Evolutionary conservation across 163 green algal species (phyloP).

Genomic region (Prototheca wickerhamii): DNA sequence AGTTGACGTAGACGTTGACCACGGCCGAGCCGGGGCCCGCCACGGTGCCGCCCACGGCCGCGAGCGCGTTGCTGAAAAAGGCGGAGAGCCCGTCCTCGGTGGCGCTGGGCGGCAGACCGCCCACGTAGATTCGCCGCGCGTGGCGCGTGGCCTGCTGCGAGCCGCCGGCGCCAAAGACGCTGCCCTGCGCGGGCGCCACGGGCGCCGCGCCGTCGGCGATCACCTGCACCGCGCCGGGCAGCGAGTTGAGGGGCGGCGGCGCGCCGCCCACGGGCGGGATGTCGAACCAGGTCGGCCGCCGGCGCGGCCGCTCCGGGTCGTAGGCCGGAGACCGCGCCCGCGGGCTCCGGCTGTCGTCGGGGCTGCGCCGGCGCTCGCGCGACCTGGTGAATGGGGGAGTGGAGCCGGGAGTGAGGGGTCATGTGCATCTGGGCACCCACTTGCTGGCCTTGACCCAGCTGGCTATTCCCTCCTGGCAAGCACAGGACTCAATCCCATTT

Average conservation of each 20-base stretch:
- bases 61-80: slow-evolving; percentile 88
- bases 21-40: slow-evolving; percentile 65
- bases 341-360: slow-evolving; percentile 1
- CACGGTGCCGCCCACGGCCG: slow-evolving; percentile 80
- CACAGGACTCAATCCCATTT: too few species aligned
- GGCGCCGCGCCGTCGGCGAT: not conserved
- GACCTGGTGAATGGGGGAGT: slow-evolving; percentile 5
- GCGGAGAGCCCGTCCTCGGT: slow-evolving; percentile 76
- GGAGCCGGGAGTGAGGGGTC: not conserved
- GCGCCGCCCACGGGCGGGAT: slow-evolving; percentile 33
- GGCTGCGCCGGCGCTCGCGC: slow-evolving; percentile 6
- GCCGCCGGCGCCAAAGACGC: slow-evolving; percentile 11
- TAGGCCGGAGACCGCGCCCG: slow-evolving; percentile 19
- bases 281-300: slow-evolving; percentile 41
- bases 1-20: slow-evolving; percentile 97
- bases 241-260: slow-evolving; percentile 22
- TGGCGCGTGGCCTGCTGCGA: slow-evolving; percentile 87
- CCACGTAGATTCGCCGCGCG: slow-evolving; percentile 89
- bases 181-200: not conserved
- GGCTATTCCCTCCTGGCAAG: too few species aligned
- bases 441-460: slow-evolving; percentile 1
- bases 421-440: not conserved
- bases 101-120: slow-evolving; percentile 74
- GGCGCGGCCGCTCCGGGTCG: slow-evolving; percentile 18
- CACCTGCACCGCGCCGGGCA: slow-evolving; percentile 32